phyloP scores from a whole-genome alignment of 2,329 filamentous ascomycete genomes.

The Thielaviopsis euricoi region DNA sequence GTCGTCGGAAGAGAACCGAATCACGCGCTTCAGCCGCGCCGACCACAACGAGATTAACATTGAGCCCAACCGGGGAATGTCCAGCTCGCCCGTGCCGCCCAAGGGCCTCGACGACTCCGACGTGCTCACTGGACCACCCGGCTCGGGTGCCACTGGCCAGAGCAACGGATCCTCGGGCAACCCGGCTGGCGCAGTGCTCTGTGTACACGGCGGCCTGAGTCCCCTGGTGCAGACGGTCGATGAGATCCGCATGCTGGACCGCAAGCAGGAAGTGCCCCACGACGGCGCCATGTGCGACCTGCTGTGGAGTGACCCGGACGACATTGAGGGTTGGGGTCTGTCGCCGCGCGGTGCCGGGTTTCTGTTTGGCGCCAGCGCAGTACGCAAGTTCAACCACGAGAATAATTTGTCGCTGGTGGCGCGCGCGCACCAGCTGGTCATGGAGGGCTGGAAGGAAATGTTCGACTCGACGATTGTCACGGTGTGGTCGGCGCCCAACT shows the following conservation, averaged over 20 bases:
- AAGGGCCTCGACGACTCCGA: constrained; percentile 18
- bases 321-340: constrained; percentile 92
- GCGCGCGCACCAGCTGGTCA: constrained; percentile 89
- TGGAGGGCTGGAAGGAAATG: constrained; percentile 99
- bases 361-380: constrained; percentile 87
- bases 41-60: neutral
- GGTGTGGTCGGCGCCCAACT: constrained; percentile 96
- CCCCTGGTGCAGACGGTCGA: constrained; percentile 87
- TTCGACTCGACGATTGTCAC: constrained; percentile 92
- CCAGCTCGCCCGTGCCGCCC: constrained; percentile 1
- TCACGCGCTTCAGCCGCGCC: neutral
- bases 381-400: constrained; percentile 86
- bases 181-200: constrained; percentile 70
- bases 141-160: constrained; percentile 59
- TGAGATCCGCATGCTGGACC: constrained; percentile 85
- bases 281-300: constrained; percentile 98
- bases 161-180: constrained; percentile 49
- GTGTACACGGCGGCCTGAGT: constrained; percentile 85
- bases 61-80: neutral
- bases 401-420: constrained; percentile 89
- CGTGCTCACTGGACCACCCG: constrained; percentile 49
- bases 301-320: constrained; percentile 94
- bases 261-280: constrained; percentile 95
- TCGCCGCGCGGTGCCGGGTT: constrained; percentile 90
- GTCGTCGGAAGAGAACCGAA: constrained; percentile 34